A percentile compares a stretch with the other conserved stretches of the same genome.
Evolutionary conservation across 164 flowering plant genomes (phyloP).

Genomic region (Pachysandra terminalis): DNA sequence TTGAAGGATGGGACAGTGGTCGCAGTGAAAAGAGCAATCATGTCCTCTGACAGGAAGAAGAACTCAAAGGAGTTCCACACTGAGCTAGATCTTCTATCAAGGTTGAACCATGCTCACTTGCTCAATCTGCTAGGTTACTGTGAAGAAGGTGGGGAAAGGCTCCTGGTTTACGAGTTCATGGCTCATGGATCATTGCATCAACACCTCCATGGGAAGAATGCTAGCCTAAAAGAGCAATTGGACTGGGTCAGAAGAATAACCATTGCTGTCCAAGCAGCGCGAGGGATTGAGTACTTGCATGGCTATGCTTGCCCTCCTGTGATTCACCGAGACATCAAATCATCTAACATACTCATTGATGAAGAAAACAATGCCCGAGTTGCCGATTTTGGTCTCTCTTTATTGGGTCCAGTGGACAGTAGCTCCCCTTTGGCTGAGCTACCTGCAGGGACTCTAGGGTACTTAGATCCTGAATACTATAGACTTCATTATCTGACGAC

Average conservation of each 20-base stretch:
- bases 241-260: conserved; percentile 91
- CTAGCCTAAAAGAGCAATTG: conserved; percentile 54
- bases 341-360: conserved; percentile 90
- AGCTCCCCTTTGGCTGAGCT: conserved; percentile 86
- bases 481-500: conserved; percentile 93
- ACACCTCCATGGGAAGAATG: conserved; percentile 82
- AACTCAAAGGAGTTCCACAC: conserved; percentile 84
- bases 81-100: conserved; percentile 81
- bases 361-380: conserved; percentile 96
- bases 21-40: conserved; percentile 82
- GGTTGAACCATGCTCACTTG: conserved; percentile 91
- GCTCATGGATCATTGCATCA: conserved; percentile 93
- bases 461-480: conserved; percentile 94
- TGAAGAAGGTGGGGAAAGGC: conserved; percentile 91
- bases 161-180: conserved; percentile 97
- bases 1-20: conserved; percentile 79
- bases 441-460: conserved; percentile 93
- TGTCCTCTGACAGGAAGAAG: conserved; percentile 67
- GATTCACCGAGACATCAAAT: conserved; percentile 90
- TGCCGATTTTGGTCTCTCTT: conserved; percentile 91
- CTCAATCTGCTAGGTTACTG: conserved; percentile 90
- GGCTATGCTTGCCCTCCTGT: conserved; percentile 98
- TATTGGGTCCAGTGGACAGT: conserved; percentile 85
- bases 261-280: conserved; percentile 94
- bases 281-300: conserved; percentile 92